phyloP scores from a whole-genome alignment of 208 protist genomes.

The Trypanosomatidae sp. region DNA sequence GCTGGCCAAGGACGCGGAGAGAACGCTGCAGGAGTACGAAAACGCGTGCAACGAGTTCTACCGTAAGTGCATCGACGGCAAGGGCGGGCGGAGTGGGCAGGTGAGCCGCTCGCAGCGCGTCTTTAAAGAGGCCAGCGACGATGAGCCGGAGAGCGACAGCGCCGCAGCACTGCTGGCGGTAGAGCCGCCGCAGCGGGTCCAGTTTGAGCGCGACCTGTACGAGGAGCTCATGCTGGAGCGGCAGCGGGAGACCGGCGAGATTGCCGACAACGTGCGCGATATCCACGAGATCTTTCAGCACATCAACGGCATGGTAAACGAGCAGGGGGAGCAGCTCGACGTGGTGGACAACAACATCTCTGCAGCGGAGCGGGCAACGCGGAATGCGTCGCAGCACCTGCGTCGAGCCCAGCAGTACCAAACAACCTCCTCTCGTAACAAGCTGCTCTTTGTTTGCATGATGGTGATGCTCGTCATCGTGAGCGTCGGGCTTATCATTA shows the following conservation, averaged over 20 bases:
- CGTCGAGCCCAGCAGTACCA: slow-evolving; percentile 66
- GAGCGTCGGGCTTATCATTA: slow-evolving; percentile 24
- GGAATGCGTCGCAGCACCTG: slow-evolving; percentile 67
- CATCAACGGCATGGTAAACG: slow-evolving; percentile 82
- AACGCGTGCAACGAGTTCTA: slow-evolving; percentile 82
- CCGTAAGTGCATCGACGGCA: slow-evolving; percentile 73
- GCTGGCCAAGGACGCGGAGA: slow-evolving; percentile 73
- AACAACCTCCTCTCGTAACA: slow-evolving; percentile 47
- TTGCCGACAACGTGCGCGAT: slow-evolving; percentile 82
- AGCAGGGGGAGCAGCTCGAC: slow-evolving; percentile 80
- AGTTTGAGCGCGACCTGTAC: slow-evolving; percentile 79
- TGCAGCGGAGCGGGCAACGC: slow-evolving; percentile 49
- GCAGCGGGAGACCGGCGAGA: slow-evolving; percentile 72
- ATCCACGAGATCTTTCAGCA: slow-evolving; percentile 89
- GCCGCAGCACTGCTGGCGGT: slow-evolving; percentile 7
- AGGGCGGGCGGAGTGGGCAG: slow-evolving; percentile 43
- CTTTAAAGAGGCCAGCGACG: slow-evolving; percentile 28
- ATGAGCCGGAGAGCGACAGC: slow-evolving; percentile 31
- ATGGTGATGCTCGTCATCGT: slow-evolving; percentile 52
- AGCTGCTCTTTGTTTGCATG: slow-evolving; percentile 62
- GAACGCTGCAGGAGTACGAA: slow-evolving; percentile 63
- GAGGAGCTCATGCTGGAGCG: slow-evolving; percentile 85
- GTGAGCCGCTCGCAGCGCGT: slow-evolving; percentile 12
- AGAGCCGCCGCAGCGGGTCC: slow-evolving; percentile 40
- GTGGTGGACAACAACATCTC: slow-evolving; percentile 67